A percentile compares a stretch with the other conserved stretches of the same genome.
These are phyloP conservation scores for Boechera divaricarpa DNA, from an alignment of 345 rosid genomes.

Conservation along the genomic window DNA sequence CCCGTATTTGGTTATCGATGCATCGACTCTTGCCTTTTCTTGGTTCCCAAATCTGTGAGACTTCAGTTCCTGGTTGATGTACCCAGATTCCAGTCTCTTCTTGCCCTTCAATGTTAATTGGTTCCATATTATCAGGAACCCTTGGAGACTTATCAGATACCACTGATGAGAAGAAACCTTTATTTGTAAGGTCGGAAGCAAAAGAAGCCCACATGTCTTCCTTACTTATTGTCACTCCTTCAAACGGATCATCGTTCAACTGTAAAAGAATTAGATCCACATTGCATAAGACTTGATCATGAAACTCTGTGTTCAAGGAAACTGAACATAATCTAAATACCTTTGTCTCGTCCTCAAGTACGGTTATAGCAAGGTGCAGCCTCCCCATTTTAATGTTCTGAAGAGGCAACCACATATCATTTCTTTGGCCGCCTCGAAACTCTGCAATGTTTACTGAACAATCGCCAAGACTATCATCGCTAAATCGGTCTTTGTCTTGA, in stretches of 20 bases:
- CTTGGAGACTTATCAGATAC: conserved; percentile 56
- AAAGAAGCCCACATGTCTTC: conserved; percentile 56
- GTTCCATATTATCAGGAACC: conserved; percentile 66
- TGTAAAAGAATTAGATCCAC: conserved; percentile 39
- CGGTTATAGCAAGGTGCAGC: conserved; percentile 79
- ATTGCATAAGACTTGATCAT: conserved; percentile 15
- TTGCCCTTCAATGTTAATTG: conserved; percentile 82
- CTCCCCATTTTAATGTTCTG: conserved; percentile 78
- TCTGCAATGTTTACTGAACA: conserved; percentile 68
- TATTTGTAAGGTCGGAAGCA: conserved; percentile 44
- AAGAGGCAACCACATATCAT: conserved; percentile 92
- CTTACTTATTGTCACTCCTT: conserved; percentile 47
- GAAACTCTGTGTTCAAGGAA: not conserved
- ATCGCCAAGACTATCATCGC: conserved; percentile 79
- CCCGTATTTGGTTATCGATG: conserved; percentile 50
- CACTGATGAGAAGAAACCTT: conserved; percentile 56
- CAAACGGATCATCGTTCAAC: conserved; percentile 44
- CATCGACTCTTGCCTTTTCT: conserved; percentile 73
- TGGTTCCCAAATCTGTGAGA: conserved; percentile 80
- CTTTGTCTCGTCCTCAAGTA: conserved; percentile 59
- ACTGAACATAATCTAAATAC: conserved; percentile 44
- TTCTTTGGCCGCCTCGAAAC: conserved; percentile 73
- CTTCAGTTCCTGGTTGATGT: conserved; percentile 84
- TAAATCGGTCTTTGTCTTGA: conserved; percentile 79
- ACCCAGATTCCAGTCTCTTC: conserved; percentile 82